Conservation (phyloP, 768 basidiomycete genomes). For the Pleurotus citrinopileatus region DNA sequence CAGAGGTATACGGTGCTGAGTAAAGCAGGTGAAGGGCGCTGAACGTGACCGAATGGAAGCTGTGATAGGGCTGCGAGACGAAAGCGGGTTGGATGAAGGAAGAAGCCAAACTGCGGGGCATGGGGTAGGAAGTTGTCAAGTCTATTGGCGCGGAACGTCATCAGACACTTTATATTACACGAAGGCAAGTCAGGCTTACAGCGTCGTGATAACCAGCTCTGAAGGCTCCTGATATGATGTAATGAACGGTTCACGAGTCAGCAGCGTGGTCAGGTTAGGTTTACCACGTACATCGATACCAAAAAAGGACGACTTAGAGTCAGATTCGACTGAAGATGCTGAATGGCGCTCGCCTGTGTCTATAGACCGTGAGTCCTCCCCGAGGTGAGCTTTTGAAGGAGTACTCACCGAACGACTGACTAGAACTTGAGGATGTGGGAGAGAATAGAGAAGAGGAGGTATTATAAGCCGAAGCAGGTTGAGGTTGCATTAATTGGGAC, state of each 20-base stretch:
- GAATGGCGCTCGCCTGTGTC: constrained; percentile 18
- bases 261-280: not conserved
- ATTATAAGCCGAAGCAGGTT: constrained; percentile 15
- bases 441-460: not conserved
- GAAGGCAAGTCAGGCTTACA: constrained; percentile 26
- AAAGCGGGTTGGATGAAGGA: constrained; percentile 51
- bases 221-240: constrained; percentile 34
- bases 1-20: constrained; percentile 50
- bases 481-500: constrained; percentile 27
- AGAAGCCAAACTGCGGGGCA: constrained; percentile 61
- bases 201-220: constrained; percentile 30
- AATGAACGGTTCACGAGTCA: not conserved
- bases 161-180: constrained; percentile 12
- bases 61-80: constrained; percentile 45
- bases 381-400: constrained; percentile 24
- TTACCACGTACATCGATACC: constrained; percentile 11
- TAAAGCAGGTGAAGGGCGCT: constrained; percentile 47
- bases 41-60: constrained; percentile 44
- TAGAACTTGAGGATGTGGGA: constrained; percentile 24
- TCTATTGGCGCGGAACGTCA: constrained; percentile 26
- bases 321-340: constrained; percentile 31
- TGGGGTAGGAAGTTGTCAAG: constrained; percentile 59
- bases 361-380: constrained; percentile 23
- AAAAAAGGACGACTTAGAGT: constrained; percentile 17
- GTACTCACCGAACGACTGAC: constrained; percentile 4